These are phyloP conservation scores for Suhomyces coccinellae DNA, from an alignment of 1,139 yeast genomes.

Conservation along the genomic window DNA sequence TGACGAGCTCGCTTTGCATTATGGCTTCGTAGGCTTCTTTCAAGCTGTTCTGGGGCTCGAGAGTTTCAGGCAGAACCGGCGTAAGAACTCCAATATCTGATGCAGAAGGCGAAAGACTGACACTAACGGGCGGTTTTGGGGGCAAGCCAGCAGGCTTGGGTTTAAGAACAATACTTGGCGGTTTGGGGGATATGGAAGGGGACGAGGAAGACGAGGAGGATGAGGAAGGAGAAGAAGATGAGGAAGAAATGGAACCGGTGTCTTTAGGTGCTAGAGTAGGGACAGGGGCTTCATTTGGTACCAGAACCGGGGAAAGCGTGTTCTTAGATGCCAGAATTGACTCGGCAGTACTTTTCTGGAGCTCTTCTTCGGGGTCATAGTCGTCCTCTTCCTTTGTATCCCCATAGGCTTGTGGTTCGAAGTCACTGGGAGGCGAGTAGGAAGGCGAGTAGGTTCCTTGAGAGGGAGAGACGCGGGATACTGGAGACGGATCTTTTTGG, in stretches of 20 bases:
- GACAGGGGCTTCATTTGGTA: too few species aligned
- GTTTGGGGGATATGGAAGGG: slow-evolving; percentile 6
- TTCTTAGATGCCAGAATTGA: background rate
- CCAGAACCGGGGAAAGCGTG: too few species aligned
- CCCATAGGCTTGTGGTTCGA: background rate
- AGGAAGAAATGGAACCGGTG: too few species aligned
- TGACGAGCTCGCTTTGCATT: slow-evolving; percentile 34
- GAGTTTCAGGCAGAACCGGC: slow-evolving; percentile 1
- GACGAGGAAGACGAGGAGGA: background rate
- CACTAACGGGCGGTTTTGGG: slow-evolving; percentile 32
- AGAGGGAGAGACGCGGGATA: too few species aligned
- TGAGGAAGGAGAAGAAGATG: too few species aligned
- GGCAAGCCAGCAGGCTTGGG: slow-evolving; percentile 26
- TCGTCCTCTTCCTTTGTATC: slow-evolving; percentile 20
- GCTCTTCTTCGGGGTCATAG: slow-evolving; percentile 26
- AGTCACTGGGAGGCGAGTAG: slow-evolving; percentile 1
- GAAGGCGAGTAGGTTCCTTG: background rate
- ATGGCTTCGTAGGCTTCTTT: slow-evolving; percentile 38
- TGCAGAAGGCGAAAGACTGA: slow-evolving; percentile 13
- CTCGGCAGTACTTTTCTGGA: background rate
- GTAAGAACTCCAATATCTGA: slow-evolving; percentile 3
- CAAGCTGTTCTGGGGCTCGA: slow-evolving; percentile 14
- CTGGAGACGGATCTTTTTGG: too few species aligned
- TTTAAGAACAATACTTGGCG: background rate
- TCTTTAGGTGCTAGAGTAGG: too few species aligned